Percentiles rank a stretch among this genome's conserved stretches.
Evolutionary conservation across 2,329 filamentous ascomycete species (phyloP).

Genomic region (Alternaria brassicicola): DNA sequence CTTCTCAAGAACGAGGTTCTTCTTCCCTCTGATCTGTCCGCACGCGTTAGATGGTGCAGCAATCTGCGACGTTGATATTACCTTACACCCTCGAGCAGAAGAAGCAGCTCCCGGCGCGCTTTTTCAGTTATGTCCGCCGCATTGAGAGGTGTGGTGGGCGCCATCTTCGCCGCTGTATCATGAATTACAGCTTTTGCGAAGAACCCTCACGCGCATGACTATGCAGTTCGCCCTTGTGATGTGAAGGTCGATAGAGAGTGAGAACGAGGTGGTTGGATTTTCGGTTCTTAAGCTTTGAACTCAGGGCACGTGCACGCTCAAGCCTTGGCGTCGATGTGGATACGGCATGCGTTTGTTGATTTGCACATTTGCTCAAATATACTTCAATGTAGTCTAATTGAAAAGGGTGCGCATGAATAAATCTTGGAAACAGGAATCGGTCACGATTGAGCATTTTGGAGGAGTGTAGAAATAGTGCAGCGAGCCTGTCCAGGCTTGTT

Average conservation of each 20-base stretch:
- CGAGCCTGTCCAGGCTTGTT: background rate
- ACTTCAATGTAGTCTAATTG: too few species aligned
- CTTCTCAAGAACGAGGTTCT: slow-evolving; percentile 94
- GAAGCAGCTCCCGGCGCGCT: slow-evolving; percentile 85
- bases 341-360: background rate
- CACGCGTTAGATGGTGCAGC: slow-evolving; percentile 41
- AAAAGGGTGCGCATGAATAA: too few species aligned
- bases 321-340: slow-evolving; percentile 15
- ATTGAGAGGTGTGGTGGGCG: slow-evolving; percentile 72
- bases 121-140: slow-evolving; percentile 78
- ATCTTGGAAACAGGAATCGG: too few species aligned
- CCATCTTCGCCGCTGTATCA: slow-evolving; percentile 57
- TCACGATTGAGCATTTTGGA: background rate
- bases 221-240: slow-evolving; percentile 10
- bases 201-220: slow-evolving; percentile 12
- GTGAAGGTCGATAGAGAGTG: slow-evolving; percentile 10
- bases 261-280: slow-evolving; percentile 1
- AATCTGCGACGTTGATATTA: slow-evolving; percentile 45
- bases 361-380: background rate
- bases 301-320: slow-evolving; percentile 22
- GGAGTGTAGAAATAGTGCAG: background rate
- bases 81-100: slow-evolving; percentile 94
- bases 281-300: slow-evolving; percentile 14
- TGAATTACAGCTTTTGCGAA: slow-evolving; percentile 12
- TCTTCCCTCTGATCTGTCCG: slow-evolving; percentile 90